These are phyloP conservation scores for Rubroboletus pulcherrimus DNA, from an alignment of 768 basidiomycete genomes.

Conservation along the genomic window DNA sequence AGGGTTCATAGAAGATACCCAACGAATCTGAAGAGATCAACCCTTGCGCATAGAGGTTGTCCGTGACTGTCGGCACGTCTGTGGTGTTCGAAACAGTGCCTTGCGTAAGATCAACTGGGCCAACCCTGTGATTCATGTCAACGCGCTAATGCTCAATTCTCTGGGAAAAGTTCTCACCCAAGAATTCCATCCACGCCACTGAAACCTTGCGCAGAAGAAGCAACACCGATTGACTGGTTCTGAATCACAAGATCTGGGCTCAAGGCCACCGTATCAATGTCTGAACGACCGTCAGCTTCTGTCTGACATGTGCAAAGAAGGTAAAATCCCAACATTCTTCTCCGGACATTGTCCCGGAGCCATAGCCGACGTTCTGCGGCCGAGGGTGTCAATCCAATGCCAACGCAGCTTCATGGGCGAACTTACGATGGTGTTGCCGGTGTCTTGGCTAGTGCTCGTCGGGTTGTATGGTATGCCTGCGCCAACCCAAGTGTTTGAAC, in stretches of 20 bases:
- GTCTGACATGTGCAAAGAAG: not conserved
- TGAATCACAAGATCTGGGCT: slow-evolving; percentile 37
- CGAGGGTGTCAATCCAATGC: not conserved
- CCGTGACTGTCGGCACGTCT: slow-evolving; percentile 52
- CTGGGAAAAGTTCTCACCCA: slow-evolving; percentile 31
- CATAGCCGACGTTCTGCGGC: slow-evolving; percentile 47
- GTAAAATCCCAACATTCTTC: slow-evolving; percentile 40
- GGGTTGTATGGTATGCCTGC: slow-evolving; percentile 44
- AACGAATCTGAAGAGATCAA: slow-evolving; percentile 43
- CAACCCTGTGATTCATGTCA: slow-evolving; percentile 34
- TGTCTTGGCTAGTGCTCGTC: slow-evolving; percentile 44
- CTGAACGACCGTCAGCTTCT: slow-evolving; percentile 25
- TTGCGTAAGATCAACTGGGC: slow-evolving; percentile 47
- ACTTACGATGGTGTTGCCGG: slow-evolving; percentile 37
- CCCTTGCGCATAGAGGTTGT: slow-evolving; percentile 50
- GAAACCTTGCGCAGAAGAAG: slow-evolving; percentile 42
- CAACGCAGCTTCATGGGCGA: not conserved
- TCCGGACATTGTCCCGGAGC: slow-evolving; percentile 51
- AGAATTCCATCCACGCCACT: slow-evolving; percentile 50
- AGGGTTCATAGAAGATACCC: slow-evolving; percentile 52
- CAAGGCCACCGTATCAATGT: slow-evolving; percentile 46
- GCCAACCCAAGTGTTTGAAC: slow-evolving; percentile 57
- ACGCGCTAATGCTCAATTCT: not conserved
- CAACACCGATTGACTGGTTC: slow-evolving; percentile 48
- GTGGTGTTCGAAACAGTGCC: slow-evolving; percentile 39